Evolutionary conservation across 306 rosid species (phyloP).

Genomic region (Dalbergia cochinchinensis): DNA sequence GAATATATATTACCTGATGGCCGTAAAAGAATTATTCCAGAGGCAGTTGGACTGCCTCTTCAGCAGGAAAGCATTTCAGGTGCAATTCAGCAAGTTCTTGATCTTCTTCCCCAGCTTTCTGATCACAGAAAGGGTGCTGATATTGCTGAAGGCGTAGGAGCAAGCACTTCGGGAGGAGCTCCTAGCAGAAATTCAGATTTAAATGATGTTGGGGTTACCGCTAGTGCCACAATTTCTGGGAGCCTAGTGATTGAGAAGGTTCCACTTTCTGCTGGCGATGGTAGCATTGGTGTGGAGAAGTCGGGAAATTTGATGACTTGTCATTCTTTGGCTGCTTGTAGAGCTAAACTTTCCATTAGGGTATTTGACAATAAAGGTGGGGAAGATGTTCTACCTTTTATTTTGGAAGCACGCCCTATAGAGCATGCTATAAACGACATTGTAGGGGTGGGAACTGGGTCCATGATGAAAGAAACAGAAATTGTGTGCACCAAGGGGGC

Average conservation of each 20-base stretch:
- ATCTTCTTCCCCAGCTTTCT: constrained; percentile 65
- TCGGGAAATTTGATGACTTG: constrained; percentile 64
- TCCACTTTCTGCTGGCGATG: constrained; percentile 62
- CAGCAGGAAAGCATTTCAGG: constrained; percentile 74
- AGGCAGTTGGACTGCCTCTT: constrained; percentile 89
- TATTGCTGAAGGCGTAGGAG: constrained; percentile 60
- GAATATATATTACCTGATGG: constrained; percentile 98
- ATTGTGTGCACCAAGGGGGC: constrained; percentile 75
- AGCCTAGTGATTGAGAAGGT: constrained; percentile 92
- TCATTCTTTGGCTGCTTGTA: constrained; percentile 62
- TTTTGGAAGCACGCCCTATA: constrained; percentile 86
- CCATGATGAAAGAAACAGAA: constrained; percentile 85
- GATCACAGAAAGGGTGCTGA: constrained; percentile 67
- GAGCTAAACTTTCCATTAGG: constrained; percentile 71
- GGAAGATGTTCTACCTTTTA: constrained; percentile 69
- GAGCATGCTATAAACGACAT: constrained; percentile 86
- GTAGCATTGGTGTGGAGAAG: constrained; percentile 72
- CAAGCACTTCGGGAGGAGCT: constrained; percentile 62
- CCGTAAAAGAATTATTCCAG: constrained; percentile 95
- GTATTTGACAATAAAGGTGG: constrained; percentile 88
- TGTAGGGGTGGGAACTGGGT: constrained; percentile 75
- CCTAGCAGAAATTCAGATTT: constrained; percentile 61
- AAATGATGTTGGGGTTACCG: constrained; percentile 78
- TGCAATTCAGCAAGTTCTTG: constrained; percentile 68
- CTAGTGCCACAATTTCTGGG: constrained; percentile 87